Conservation (phyloP, 305 asterid species). For the Withania somnifera region DNA sequence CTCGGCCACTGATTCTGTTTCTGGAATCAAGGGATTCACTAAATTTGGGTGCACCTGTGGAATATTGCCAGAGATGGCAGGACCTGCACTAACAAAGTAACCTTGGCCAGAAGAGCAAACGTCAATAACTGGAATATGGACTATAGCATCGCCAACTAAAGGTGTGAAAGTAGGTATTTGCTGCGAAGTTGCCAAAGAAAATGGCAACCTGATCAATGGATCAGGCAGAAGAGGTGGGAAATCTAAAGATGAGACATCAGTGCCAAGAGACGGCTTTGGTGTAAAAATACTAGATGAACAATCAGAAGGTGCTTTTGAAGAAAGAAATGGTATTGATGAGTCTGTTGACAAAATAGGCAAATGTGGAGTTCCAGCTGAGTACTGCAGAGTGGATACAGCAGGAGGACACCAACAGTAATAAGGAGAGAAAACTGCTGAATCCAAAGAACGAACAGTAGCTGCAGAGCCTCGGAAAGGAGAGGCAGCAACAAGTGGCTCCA, state of each 20-base stretch:
- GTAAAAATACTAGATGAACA: conserved; percentile 34
- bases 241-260: conserved; percentile 41
- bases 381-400: conserved; percentile 38
- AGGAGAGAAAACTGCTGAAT: conserved; percentile 45
- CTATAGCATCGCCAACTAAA: conserved; percentile 75
- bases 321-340: conserved; percentile 44
- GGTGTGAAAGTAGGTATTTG: conserved; percentile 78
- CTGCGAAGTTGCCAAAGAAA: conserved; percentile 41
- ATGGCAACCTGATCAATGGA: conserved; percentile 34
- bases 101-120: conserved; percentile 90
- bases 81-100: conserved; percentile 77
- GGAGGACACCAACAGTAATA: conserved; percentile 88
- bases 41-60: conserved; percentile 43
- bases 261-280: conserved; percentile 31
- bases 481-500: conserved; percentile 22
- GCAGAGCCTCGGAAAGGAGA: conserved; percentile 22
- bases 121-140: conserved; percentile 77
- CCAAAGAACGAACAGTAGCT: conserved; percentile 21
- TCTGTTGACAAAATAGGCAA: conserved; percentile 37
- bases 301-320: conserved; percentile 34
- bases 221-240: conserved; percentile 55
- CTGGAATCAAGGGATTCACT: conserved; percentile 45
- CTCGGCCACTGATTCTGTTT: conserved; percentile 49
- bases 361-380: conserved; percentile 23
- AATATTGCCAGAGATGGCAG: conserved; percentile 42